Evolutionary conservation across 73 alveolate species (phyloP).

Genomic region (Paramecium caudatum): DNA sequence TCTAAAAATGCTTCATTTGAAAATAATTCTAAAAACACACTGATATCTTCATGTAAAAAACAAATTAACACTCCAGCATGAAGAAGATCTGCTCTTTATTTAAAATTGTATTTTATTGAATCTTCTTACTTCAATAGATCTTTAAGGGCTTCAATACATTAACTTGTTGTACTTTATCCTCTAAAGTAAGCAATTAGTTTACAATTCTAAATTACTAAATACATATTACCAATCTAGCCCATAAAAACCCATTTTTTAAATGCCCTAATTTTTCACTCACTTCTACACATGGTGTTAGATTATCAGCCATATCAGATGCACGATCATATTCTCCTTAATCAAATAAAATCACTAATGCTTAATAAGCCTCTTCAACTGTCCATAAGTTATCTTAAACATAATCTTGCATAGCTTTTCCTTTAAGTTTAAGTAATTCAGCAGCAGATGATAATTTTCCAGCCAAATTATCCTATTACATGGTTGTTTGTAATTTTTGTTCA

Average conservation of each 20-base stretch:
- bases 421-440: conserved; percentile 32
- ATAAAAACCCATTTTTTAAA: conserved; percentile 39
- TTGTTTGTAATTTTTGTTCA: background rate
- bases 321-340: conserved; percentile 61
- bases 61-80: conserved; percentile 26
- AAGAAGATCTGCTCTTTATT: conserved; percentile 41
- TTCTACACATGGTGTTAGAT: background rate
- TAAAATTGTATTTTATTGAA: conserved; percentile 2
- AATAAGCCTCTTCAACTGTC: conserved; percentile 55
- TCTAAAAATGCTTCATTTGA: conserved; percentile 10
- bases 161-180: background rate
- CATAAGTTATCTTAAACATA: conserved; percentile 46
- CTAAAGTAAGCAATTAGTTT: background rate
- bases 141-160: background rate
- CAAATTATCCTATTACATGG: background rate
- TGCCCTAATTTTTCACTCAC: conserved; percentile 22
- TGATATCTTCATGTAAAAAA: background rate
- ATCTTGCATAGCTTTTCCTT: background rate
- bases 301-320: conserved; percentile 7
- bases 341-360: conserved; percentile 43
- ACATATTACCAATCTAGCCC: conserved; percentile 43
- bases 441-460: background rate
- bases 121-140: conserved; percentile 18
- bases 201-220: conserved; percentile 30
- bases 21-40: conserved; percentile 9